Conservation (phyloP, 768 basidiomycete genomes). For the Lactarius deliciosus region DNA sequence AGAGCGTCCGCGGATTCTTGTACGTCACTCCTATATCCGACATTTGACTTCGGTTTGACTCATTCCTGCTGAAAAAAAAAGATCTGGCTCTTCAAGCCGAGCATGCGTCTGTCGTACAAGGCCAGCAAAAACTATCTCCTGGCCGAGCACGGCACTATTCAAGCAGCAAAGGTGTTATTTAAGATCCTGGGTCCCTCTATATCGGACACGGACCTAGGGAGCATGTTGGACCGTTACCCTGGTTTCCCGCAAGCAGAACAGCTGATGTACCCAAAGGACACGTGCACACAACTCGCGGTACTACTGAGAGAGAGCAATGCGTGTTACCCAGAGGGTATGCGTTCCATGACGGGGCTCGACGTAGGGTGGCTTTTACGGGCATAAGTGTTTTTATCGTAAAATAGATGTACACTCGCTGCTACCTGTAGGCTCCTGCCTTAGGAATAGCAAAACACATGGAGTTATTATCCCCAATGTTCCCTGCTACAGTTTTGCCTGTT, state of each 20-base stretch:
- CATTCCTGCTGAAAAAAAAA: constrained; percentile 34
- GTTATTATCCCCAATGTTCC: background rate
- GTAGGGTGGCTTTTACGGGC: constrained; percentile 70
- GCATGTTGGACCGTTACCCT: constrained; percentile 67
- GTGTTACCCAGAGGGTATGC: constrained; percentile 73
- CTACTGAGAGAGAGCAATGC: constrained; percentile 75
- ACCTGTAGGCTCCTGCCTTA: background rate
- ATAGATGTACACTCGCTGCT: background rate
- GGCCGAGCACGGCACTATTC: constrained; percentile 59
- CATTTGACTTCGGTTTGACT: background rate
- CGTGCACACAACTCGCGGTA: constrained; percentile 69
- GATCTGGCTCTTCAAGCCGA: constrained; percentile 97
- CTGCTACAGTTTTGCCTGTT: no score
- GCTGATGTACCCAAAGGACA: constrained; percentile 75
- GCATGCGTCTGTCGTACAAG: constrained; percentile 74
- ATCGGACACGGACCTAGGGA: constrained; percentile 49
- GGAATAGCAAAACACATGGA: background rate
- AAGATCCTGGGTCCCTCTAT: constrained; percentile 68
- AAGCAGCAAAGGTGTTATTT: constrained; percentile 83
- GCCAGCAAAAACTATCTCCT: constrained; percentile 54
- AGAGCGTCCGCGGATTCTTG: constrained; percentile 74
- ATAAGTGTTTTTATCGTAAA: constrained; percentile 15
- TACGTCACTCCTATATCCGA: constrained; percentile 41
- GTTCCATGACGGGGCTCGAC: constrained; percentile 76
- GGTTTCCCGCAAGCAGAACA: constrained; percentile 89